Base-by-base conservation (phyloP, 164 flowering plant genomes). In the Magnolia kwangsiensis region DNA sequence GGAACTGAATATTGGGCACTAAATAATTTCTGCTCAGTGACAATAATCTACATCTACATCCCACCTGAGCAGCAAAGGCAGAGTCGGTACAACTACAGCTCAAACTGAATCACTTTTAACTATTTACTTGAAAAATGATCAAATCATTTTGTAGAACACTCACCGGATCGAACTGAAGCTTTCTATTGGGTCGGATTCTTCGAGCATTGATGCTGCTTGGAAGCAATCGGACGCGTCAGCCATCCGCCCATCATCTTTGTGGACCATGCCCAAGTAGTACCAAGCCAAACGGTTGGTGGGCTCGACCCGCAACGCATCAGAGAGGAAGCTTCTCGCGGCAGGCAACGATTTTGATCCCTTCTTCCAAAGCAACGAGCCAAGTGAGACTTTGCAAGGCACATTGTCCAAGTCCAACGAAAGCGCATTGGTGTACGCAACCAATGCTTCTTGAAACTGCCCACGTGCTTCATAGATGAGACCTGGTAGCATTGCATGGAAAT, bases 151-250 rank as follows among this genome's bases (percentile, higher is more conserved):
- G 50, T 16, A 59, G 11, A 24, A 67, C 13, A 75, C 67, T 83
- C 80, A 90, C 69, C 67, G 63, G 55, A 90, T 65, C 72, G 89
- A 82, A 80, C 84, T 87, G 84, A 94, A 96, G 82, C 87, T 89
- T 83, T 96, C 98, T 65, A 94, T 72, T 1, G 98, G 99, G 76
- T 94, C 92, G 1, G 93, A 90, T 72, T 94, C 99, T 82, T 91
- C 96, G 71, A 96, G 99, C 93, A 96, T 92, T 50, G 90, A 77
- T 49, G 98, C 98, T 4, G 98, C 99, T 84, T 91, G 98, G 81
- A 96, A 90, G 88, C 97, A 92, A 72, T 94, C 99, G 4, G 83
- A 85, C 14, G 99, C 99, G 85, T 96, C 97, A 59, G 90, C 87
- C 7, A 88, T 70, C 11, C 97, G 85, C 20, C 99, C 98, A 77